Base-by-base conservation (phyloP, 768 basidiomycete genomes). In the Lactarius psammicola region DNA sequence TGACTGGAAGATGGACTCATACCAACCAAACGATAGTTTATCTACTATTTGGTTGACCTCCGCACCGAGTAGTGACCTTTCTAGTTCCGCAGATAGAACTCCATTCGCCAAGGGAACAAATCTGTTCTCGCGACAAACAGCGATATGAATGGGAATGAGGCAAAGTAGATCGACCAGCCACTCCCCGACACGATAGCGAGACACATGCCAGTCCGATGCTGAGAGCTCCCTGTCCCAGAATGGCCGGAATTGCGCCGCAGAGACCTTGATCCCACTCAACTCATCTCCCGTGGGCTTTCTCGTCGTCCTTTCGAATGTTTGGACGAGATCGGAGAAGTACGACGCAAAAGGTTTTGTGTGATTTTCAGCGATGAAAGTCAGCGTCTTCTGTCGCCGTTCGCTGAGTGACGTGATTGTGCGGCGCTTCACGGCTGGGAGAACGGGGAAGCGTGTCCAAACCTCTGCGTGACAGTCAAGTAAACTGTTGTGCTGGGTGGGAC, bases 141-240 rank as follows among this genome's bases (percentile, higher is more conserved):
- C 87, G 38, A 87, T 78, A 42, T 88, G 86, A 33, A 87, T 86
- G 0, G 86, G 86, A 51, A 87, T 86, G 28, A 88, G 75, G 64
- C 86, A 88, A 1, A 88, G 67, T 10, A 87, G 73, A 18, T 86
- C 82, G 0, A 84, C 84, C 0, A 88, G 71, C 87, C 87, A 87
- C 70, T 88, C 85, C 34, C 87, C 86, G 0, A 77, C 76, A 13
- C 76, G 75, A 64, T n/a, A 82, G 6, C 68, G 68, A 3, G 84
- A 84, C 2, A 76, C 60, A 8, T 72, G 63, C 40, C 60, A 31
- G 63, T 69, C 33, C 73, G 49, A 15, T 1, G 44, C 38, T 1
- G 44, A 18, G 13, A 38, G 40, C 66, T 69, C 8, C 33, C n/a
- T 31, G 64, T 36, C 33, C 36, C 65, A 11, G 60, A 82, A 76